A percentile compares a stretch with the other conserved stretches of the same genome.
These are phyloP conservation scores for Canavalia ensiformis DNA, from an alignment of 306 rosid genomes.

Conservation along the genomic window DNA sequence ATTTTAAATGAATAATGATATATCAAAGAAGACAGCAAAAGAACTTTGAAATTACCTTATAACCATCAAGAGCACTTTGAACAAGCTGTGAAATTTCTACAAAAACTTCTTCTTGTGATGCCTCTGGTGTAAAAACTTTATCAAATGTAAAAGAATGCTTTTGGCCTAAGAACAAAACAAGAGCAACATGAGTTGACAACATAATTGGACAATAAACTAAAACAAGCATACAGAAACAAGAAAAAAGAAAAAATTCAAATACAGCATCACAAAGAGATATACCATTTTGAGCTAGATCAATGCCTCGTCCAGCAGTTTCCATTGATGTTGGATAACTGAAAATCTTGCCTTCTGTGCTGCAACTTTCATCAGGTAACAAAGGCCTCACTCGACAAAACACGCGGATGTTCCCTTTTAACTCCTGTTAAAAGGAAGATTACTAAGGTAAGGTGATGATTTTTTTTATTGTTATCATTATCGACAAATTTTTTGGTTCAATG, in stretches of 20 bases:
- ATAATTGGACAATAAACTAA: conserved; percentile 32
- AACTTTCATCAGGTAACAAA: conserved; percentile 75
- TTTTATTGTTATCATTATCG: background rate
- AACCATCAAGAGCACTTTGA: conserved; percentile 98
- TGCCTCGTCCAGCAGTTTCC: conserved; percentile 85
- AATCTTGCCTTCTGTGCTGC: conserved; percentile 69
- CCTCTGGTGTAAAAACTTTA: conserved; percentile 86
- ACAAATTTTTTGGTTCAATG: conserved; percentile 31
- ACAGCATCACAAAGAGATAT: conserved; percentile 36
- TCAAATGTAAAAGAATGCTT: conserved; percentile 89
- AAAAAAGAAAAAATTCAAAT: conserved; percentile 37
- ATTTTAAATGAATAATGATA: background rate
- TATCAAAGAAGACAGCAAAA: background rate
- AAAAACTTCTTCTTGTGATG: conserved; percentile 86
- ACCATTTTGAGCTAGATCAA: conserved; percentile 86
- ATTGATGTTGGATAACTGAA: conserved; percentile 82
- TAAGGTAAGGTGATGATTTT: conserved; percentile 4
- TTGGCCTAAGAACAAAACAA: conserved; percentile 74
- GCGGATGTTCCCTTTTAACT: conserved; percentile 95
- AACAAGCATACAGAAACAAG: conserved; percentile 15
- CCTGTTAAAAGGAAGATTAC: conserved; percentile 63
- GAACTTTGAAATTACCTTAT: conserved; percentile 71
- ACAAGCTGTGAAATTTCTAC: conserved; percentile 97
- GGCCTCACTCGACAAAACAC: conserved; percentile 99
- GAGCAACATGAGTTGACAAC: conserved; percentile 44